Evolutionary conservation across 768 basidiomycete genomes (phyloP), one percentile per base, ranked within the genome.

Genomic region (Lactarius sanguifluus): DNA sequence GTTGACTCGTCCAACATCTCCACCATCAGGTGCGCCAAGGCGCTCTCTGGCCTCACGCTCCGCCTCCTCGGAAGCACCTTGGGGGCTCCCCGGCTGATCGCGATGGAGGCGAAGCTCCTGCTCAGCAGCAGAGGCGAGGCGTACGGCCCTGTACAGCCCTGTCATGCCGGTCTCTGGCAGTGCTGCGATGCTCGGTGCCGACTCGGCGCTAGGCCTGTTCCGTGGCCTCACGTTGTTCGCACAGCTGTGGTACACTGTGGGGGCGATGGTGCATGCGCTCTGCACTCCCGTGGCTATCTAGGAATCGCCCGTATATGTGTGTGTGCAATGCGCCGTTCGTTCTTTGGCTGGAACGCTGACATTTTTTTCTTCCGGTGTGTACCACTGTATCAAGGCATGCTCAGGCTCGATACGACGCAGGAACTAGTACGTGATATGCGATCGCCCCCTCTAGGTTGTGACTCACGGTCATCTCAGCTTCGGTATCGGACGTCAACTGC

Each of bases 191-290:
- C 69, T 87, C 13, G 71, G 63, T 0, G 83, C 85, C 15, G 79
- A 79, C 59, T 79, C 80, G 30, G 78, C 82, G 0, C 70, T 86
- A 16, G 86, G 86, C 0, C 71, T 86, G 7, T 77, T 81, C 12
- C 75, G 85, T 32, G 86, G 86, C 0, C 67, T 87, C 60, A 80
- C 82, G 2, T 86, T 85, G 2, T 87, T 87, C 70, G 73, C 76
- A 30, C 83, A 85, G 71, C 69, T 87, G 16, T 85, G 83, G 77
- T 87, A 82, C 68, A 73, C 77, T n/a, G 69, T 75, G 52, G 47
- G 55, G 2, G 75, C 66, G 0, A 63, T 64, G 58, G 77, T 73
- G 28, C 83, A 85, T 32, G 77, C 76, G 0, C 68, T 81, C 55
- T 61, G 76, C 2, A 79, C 78, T 0, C 83, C 81, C 0, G 65